A percentile compares a stretch with the other conserved stretches of the same genome.
These are phyloP conservation scores for Graphilbum sp. DNA, from an alignment of 2,329 filamentous ascomycete species.

Conservation along the genomic window DNA sequence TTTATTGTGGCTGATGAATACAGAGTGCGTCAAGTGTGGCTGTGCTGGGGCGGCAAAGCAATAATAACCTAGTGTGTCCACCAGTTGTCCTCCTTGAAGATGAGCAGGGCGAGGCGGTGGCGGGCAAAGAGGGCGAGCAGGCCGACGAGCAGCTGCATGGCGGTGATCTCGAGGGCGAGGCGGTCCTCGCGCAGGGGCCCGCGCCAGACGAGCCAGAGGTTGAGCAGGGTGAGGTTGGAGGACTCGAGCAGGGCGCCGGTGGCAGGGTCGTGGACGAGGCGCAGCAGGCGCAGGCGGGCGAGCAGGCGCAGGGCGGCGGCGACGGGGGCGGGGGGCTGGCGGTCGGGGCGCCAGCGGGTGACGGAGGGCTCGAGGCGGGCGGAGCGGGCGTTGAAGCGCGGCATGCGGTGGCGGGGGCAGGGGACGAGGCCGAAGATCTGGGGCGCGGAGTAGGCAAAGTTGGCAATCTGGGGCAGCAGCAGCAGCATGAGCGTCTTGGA, in stretches of 20 bases:
- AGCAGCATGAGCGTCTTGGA: constrained; percentile 89
- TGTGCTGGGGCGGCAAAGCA: too few species aligned
- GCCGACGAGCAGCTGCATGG: constrained; percentile 62
- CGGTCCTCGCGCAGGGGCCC: constrained; percentile 79
- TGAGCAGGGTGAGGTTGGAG: constrained; percentile 83
- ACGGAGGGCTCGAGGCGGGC: constrained; percentile 77
- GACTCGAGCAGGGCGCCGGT: constrained; percentile 62
- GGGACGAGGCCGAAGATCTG: constrained; percentile 83
- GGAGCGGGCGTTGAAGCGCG: constrained; percentile 70
- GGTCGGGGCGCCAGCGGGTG: constrained; percentile 52
- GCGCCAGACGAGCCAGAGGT: constrained; percentile 92
- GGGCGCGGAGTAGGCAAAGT: constrained; percentile 85
- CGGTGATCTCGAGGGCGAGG: constrained; percentile 62
- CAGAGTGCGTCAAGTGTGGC: too few species aligned
- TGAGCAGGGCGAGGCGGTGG: constrained; percentile 68
- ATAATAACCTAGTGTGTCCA: too few species aligned
- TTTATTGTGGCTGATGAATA: too few species aligned
- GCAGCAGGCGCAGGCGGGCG: constrained; percentile 49
- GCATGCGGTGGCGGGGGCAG: constrained; percentile 83
- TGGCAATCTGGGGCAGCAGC: constrained; percentile 87
- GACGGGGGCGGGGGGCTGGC: constrained; percentile 51
- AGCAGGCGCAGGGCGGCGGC: constrained; percentile 50
- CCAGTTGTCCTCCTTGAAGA: constrained; percentile 84
- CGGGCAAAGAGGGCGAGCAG: constrained; percentile 71
- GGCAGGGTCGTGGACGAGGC: constrained; percentile 48